Evolutionary conservation across 2,329 filamentous ascomycete genomes (phyloP).

Genomic region (Penicillium expansum): DNA sequence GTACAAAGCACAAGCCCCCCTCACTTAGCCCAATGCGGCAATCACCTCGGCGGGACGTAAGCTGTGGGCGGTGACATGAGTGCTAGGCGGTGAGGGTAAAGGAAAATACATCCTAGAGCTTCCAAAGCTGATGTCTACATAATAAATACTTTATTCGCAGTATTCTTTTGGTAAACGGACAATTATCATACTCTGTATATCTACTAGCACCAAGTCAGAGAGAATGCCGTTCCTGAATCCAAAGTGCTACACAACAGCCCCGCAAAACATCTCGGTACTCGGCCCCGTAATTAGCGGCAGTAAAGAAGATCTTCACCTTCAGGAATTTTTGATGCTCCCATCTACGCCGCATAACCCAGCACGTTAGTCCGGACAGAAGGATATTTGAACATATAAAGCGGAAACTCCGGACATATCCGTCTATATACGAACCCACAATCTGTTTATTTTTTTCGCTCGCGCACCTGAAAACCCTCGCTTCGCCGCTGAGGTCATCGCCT

Average conservation of each 20-base stretch:
- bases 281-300: slow-evolving; percentile 2
- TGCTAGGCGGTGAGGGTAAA: slow-evolving; percentile 8
- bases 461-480: not conserved
- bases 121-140: not conserved
- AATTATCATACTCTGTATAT: not conserved
- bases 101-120: not conserved
- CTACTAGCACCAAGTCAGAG: not conserved
- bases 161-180: not conserved
- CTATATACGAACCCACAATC: not conserved
- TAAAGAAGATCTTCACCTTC: slow-evolving; percentile 9
- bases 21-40: slow-evolving; percentile 11
- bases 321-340: slow-evolving; percentile 34
- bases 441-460: not conserved
- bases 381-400: slow-evolving; percentile 16
- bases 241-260: not conserved
- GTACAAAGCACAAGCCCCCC: not conserved
- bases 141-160: too few species aligned
- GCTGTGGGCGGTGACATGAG: slow-evolving; percentile 6
- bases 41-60: slow-evolving; percentile 11
- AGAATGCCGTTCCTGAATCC: not conserved
- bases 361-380: slow-evolving; percentile 29
- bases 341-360: slow-evolving; percentile 47
- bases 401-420: not conserved
- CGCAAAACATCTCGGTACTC: slow-evolving; percentile 7
- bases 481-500: slow-evolving; percentile 2